A percentile compares a stretch with the other conserved stretches of the same genome.
Evolutionary conservation across 371 early-diverging fungal species (phyloP).

Genomic region (Phascolomyces articulosus): DNA sequence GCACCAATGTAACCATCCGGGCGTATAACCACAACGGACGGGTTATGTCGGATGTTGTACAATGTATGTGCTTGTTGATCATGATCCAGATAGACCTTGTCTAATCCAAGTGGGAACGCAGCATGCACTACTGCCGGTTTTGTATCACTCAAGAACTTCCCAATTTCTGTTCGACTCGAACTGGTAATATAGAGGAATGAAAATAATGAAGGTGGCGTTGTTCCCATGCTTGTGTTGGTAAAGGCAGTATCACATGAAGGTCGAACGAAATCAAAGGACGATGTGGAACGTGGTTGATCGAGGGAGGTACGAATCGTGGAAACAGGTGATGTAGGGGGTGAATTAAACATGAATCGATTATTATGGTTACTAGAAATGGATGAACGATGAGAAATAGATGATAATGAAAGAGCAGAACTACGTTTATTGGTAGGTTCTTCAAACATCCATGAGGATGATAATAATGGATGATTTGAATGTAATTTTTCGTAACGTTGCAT

Average conservation of each 20-base stretch:
- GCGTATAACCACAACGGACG: constrained; percentile 36
- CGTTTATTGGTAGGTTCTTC: constrained; percentile 28
- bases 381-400: constrained; percentile 1
- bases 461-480: not conserved
- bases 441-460: not conserved
- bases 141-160: constrained; percentile 24
- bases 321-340: constrained; percentile 37
- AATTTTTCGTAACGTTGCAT: constrained; percentile 13
- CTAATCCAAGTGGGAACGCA: constrained; percentile 35
- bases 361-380: not conserved
- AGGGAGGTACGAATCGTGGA: constrained; percentile 6
- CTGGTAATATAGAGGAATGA: constrained; percentile 24
- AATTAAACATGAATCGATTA: constrained; percentile 45
- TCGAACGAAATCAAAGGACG: not conserved
- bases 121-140: constrained; percentile 32
- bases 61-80: constrained; percentile 43
- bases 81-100: constrained; percentile 43
- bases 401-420: constrained; percentile 21
- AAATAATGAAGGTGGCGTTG: not conserved
- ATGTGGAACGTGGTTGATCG: constrained; percentile 13
- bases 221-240: not conserved
- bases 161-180: constrained; percentile 28
- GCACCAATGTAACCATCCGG: constrained; percentile 49
- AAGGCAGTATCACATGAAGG: not conserved
- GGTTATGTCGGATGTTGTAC: constrained; percentile 19